Base-by-base conservation (phyloP, 2,329 filamentous ascomycete species). In the Aspergillus pseudoglaucus region DNA sequence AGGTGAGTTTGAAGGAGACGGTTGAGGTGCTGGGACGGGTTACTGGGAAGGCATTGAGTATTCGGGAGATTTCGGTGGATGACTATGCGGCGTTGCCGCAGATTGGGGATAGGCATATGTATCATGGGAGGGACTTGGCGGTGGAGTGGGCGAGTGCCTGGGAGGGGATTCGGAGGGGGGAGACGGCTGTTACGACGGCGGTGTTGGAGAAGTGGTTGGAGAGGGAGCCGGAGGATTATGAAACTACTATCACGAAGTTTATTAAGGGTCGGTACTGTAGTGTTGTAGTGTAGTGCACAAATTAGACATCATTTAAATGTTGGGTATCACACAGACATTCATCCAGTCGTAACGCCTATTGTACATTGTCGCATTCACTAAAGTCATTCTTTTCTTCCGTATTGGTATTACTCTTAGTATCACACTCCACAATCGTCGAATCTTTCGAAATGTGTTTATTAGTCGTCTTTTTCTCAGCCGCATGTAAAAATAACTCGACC, bases 121-220 rank as follows among this genome's bases (percentile, higher is more conserved):
- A 65, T 42, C 60, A 65, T 40, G 64, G 66, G 7, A 56, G 63
- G 12, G 54, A 68, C 47, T 47, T 69, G 27, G 68, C 73, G 23
- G 59, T 61, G 46, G 69, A 71, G n/a, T 78, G 75, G 75, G 64
- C 73, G 15, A 73, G 73, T 1, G 71, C 73, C 2, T 77, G 72
- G 69, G 68, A 73, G 23, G 74, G 65, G 0, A 73, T 78, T 35
- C 56, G 58, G 2, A 57, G 53, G 0, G 75, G 74, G 0, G 75
- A 77, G 61, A 64, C 72, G 8, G 68, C 69, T 1, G 64, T 70
- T 17, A 69, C 75, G 18, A 67, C 70, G 18, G 57, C 59, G 6
- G 60, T 67, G 18, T 50, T 77, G 37, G 57, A 54, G 44, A 62
- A 70, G 12, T 56, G 75, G 4, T 52, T 77, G 35, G 74, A 72